Base-by-base conservation (phyloP, 768 basidiomycete genomes). In the Agrocybe pediades region DNA sequence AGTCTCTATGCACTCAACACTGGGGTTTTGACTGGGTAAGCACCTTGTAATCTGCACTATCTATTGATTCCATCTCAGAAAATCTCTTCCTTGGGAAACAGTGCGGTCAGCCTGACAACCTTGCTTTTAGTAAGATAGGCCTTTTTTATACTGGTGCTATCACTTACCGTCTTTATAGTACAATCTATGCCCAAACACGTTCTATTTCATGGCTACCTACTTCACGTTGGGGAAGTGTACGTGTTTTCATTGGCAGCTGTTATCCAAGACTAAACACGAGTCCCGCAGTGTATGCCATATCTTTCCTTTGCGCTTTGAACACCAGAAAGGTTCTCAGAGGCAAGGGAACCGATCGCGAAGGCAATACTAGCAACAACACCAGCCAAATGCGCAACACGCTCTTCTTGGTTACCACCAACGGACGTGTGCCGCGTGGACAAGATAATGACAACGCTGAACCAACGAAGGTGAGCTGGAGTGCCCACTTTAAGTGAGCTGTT, bases 1-100 rank as follows among this genome's bases (percentile, higher is more conserved):
- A 82, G 73, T 7, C 60, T 83, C n/a, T 85, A 85, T 53, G 84
- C 85, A 15, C 68, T 87, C 39, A 85, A 82, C 55, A 87, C 85
- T 0, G 86, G 86, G 17, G 69, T 73, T 5, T 49, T 86, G 46
- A 84, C 83, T n/a, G 83, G 82, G 84, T 79, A 59, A 45, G 65
- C 66, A 44, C 42, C 19, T 13, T 40, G 11, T 33, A 33, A 23
- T 29, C 13, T 30, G 9, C 23, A 40, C n/a, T n/a, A 21, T 15
- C 9, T n/a, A 42, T 20, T 24, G 20, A 17, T 25, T 23, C 33
- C 8, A 29, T 30, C 45, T 54, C n/a, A n/a, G n/a, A 7, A 56
- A 49, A 24, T 40, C 24, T 26, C 29, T 15, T 6, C n/a, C 25
- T n/a, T 24, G 29, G 24, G 51, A 39, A 55, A 46, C 55, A 81